Evolutionary conservation across 1,284 basidiomycete species (phyloP).

Genomic region (Ceraceosorus bombacis): DNA sequence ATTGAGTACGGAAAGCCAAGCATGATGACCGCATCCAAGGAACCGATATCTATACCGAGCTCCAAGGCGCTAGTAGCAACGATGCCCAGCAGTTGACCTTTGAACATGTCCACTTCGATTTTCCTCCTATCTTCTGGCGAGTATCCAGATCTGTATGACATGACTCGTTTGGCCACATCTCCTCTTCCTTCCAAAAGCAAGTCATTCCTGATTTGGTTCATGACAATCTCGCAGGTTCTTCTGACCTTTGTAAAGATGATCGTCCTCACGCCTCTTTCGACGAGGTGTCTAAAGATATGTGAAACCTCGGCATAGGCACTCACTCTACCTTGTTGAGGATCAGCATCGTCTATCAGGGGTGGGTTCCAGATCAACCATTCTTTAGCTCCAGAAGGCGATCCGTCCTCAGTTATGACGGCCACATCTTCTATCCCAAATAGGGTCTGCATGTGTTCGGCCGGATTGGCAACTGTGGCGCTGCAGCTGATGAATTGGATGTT

Average conservation of each 20-base stretch:
- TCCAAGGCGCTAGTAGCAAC: conserved; percentile 87
- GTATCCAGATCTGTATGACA: conserved; percentile 77
- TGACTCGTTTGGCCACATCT: conserved; percentile 70
- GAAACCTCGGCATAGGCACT: conserved; percentile 67
- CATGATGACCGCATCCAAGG: conserved; percentile 79
- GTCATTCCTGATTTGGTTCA: conserved; percentile 68
- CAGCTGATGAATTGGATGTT: conserved; percentile 69
- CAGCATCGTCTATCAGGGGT: conserved; percentile 58
- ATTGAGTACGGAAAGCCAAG: conserved; percentile 67
- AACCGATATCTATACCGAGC: conserved; percentile 82
- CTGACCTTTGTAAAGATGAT: conserved; percentile 84
- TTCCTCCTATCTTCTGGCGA: conserved; percentile 63
- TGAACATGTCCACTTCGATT: conserved; percentile 80
- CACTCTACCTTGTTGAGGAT: conserved; percentile 58
- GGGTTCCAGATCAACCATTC: conserved; percentile 55
- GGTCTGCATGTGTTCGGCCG: conserved; percentile 49
- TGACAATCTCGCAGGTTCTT: conserved; percentile 72
- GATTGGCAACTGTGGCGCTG: conserved; percentile 78
- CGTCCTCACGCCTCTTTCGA: conserved; percentile 70
- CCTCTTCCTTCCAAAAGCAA: conserved; percentile 66
- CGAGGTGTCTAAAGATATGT: conserved; percentile 67
- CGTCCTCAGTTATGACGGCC: conserved; percentile 68
- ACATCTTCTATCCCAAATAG: conserved; percentile 59
- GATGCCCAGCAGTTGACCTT: conserved; percentile 69
- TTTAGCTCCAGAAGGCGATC: conserved; percentile 72